Conservation (phyloP, 1,284 basidiomycete species). For the Pseudozyma sp. region DNA sequence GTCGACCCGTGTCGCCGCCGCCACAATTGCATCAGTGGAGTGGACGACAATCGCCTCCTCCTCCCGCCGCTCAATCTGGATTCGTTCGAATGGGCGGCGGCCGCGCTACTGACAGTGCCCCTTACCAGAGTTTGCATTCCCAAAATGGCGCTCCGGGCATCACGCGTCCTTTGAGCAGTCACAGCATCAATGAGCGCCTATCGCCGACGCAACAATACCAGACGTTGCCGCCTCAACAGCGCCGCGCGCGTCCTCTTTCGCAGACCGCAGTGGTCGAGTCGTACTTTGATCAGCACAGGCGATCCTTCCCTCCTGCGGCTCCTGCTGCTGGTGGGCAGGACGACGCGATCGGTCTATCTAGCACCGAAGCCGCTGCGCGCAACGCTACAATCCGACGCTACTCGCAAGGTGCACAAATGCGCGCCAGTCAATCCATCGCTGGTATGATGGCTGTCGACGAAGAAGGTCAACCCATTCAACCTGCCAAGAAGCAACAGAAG, state of each 20-base stretch:
- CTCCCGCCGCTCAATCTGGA: conserved; percentile 29
- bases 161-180: conserved; percentile 23
- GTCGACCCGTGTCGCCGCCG: conserved; percentile 27
- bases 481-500: conserved; percentile 21
- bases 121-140: conserved; percentile 42
- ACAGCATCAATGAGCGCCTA: conserved; percentile 35
- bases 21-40: conserved; percentile 40
- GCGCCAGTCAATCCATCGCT: conserved; percentile 39
- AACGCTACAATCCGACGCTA: conserved; percentile 37
- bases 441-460: conserved; percentile 53
- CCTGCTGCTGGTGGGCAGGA: conserved; percentile 10
- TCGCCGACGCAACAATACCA: conserved; percentile 25
- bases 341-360: conserved; percentile 24
- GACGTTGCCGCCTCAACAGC: conserved; percentile 16
- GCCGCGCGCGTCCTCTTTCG: conserved; percentile 33
- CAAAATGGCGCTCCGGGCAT: neutral
- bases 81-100: conserved; percentile 61
- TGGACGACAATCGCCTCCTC: conserved; percentile 34
- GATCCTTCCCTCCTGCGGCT: conserved; percentile 15
- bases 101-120: conserved; percentile 49
- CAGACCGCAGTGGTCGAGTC: conserved; percentile 28
- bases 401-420: conserved; percentile 38
- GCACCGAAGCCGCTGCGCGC: conserved; percentile 42
- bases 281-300: conserved; percentile 33
- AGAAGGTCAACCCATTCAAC: conserved; percentile 36